Evolutionary conservation across 2,329 filamentous ascomycete genomes (phyloP), one percentile per base, ranked within the genome.

Genomic region (Pyrenophora teres): DNA sequence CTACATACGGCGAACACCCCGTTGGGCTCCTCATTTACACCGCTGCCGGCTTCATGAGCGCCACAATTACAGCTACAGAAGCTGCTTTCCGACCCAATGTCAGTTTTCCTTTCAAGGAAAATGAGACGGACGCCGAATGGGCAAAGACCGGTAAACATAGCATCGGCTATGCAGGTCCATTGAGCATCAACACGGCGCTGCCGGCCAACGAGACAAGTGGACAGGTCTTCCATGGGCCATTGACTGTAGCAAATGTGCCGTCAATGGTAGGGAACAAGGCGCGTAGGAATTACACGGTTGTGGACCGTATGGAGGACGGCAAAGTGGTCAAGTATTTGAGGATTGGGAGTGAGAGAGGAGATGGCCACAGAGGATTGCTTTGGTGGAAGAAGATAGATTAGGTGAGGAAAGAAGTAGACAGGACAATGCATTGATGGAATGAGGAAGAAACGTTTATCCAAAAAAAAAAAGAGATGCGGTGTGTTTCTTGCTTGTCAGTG

Each of bases 21-120:
- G 57, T 65, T 49, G 67, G 68, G 39, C 43, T 66, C 33, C 55
- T 71, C 21, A 65, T 57, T 41, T 71, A 71, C 63, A 59, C 60
- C 3, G 44, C 50, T 3, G 21, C 44, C 1, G 64, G 65, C 48
- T 67, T 57, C 57, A 66, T 71, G 62, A 53, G 48, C 48, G 68
- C 68, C 2, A 67, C 61, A 41, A 62, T 71, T 25, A 62, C 59
- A 9, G 63, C 67, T 0, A 69, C 65, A 0, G 63, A 68, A 19
- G 55, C 65, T 9, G 21, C 37, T 0, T 31, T 63, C 2, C 63
- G 67, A 3, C 61, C 60, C 0, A 58, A 59, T 38, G 48, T 70
- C 2, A 62, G 57, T 0, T 69, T 63, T 38, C 68, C 67, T 2
- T 63, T 45, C 52, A 46, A 54, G 13, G 19, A 50, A 27, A 55